Conservation (phyloP, 2,329 filamentous ascomycete genomes). For the Simplicillium aogashimaense region DNA sequence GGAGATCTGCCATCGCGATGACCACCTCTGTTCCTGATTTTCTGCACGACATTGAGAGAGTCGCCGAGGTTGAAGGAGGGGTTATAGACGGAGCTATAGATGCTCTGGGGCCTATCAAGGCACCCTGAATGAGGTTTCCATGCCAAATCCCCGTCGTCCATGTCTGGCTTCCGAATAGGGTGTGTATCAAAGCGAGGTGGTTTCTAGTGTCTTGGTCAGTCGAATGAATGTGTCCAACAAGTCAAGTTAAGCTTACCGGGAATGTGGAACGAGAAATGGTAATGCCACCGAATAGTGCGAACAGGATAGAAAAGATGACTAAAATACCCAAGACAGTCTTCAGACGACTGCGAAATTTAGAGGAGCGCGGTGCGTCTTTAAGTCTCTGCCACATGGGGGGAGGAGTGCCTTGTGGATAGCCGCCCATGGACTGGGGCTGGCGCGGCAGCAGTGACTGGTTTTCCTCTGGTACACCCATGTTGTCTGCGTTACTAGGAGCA, state of each 20-base stretch:
- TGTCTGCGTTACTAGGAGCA: slow-evolving; percentile 9
- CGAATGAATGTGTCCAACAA: background rate
- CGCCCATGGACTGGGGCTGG: slow-evolving; percentile 37
- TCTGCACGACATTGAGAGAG: slow-evolving; percentile 30
- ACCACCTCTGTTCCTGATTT: slow-evolving; percentile 13
- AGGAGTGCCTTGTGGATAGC: slow-evolving; percentile 12
- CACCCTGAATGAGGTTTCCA: slow-evolving; percentile 18
- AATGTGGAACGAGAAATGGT: slow-evolving; percentile 9
- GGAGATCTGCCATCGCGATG: slow-evolving; percentile 17
- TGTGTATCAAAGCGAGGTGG: slow-evolving; percentile 12
- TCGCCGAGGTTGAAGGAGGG: slow-evolving; percentile 23
- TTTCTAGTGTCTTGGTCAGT: background rate
- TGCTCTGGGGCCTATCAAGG: slow-evolving; percentile 13
- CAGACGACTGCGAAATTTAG: slow-evolving; percentile 15
- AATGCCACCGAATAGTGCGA: slow-evolving; percentile 15
- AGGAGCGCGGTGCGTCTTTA: slow-evolving; percentile 11
- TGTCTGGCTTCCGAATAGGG: slow-evolving; percentile 13
- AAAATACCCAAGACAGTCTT: slow-evolving; percentile 20
- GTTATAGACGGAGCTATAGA: slow-evolving; percentile 7
- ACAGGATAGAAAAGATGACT: slow-evolving; percentile 21
- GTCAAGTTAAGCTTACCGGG: slow-evolving; percentile 17
- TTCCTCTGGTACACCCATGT: slow-evolving; percentile 34
- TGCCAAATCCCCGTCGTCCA: slow-evolving; percentile 11
- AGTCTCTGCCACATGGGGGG: slow-evolving; percentile 19
- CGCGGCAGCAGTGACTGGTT: slow-evolving; percentile 29